Conservation (phyloP, 2,329 filamentous ascomycete genomes). For the Lasiodiplodia citricola region DNA sequence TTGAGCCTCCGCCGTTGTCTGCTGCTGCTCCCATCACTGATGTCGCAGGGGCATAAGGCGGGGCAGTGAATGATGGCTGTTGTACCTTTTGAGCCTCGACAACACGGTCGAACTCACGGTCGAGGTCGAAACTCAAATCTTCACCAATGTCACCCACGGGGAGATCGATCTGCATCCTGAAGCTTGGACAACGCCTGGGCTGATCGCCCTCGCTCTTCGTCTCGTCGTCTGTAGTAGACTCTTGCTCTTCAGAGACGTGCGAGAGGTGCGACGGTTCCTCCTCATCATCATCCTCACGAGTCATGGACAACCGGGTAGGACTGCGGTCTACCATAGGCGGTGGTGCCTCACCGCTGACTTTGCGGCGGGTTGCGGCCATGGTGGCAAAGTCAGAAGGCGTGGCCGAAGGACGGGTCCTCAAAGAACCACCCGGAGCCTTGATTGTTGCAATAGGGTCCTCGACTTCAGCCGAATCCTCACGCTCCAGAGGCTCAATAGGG, state of each 20-base stretch:
- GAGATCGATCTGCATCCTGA: slow-evolving; percentile 74
- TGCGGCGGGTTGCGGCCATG: slow-evolving; percentile 85
- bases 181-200: slow-evolving; percentile 38
- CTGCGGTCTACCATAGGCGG: slow-evolving; percentile 47
- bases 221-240: slow-evolving; percentile 38
- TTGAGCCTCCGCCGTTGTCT: not conserved
- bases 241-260: slow-evolving; percentile 32
- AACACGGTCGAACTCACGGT: slow-evolving; percentile 91
- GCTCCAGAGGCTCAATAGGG: slow-evolving; percentile 55
- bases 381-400: slow-evolving; percentile 82
- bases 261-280: slow-evolving; percentile 21
- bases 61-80: slow-evolving; percentile 37
- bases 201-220: slow-evolving; percentile 29
- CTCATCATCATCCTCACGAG: slow-evolving; percentile 25
- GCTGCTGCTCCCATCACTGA: not conserved
- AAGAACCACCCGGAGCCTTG: slow-evolving; percentile 81
- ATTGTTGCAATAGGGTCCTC: slow-evolving; percentile 87
- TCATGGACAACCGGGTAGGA: slow-evolving; percentile 44
- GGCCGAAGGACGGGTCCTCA: slow-evolving; percentile 87
- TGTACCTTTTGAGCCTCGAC: slow-evolving; percentile 97
- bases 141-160: slow-evolving; percentile 72
- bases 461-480: slow-evolving; percentile 52
- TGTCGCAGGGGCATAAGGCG: slow-evolving; percentile 22
- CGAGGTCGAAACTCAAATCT: slow-evolving; percentile 83
- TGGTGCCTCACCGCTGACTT: slow-evolving; percentile 77